Base-by-base conservation (phyloP, 169 alveolate genomes). In the Theileria parva region DNA sequence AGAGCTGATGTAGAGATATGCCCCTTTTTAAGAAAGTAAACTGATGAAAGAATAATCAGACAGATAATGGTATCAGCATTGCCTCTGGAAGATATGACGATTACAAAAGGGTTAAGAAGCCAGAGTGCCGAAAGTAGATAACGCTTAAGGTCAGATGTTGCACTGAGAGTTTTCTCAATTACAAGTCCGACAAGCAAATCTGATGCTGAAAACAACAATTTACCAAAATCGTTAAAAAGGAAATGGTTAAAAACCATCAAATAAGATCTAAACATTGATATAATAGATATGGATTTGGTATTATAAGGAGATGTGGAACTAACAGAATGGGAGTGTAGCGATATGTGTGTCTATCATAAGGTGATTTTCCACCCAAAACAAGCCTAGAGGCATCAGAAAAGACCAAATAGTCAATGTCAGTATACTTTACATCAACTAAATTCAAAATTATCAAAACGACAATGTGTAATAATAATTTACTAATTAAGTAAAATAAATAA, bases 401-500 rank as follows among this genome's bases (percentile, higher is more conserved):
- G 25, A 97, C 99, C 74, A 93, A 71, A 89, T 98, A 98, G 93
- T 98, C 99, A 59, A 97, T 91, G 84, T 98, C 99, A 51, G 99
- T 97, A 92, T 94, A 98, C 87, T 96, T 97, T 65, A 95, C 67
- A 69, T 77, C 83, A 77, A 70, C 91, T 85, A 69, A 19, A 57
- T 21, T 2, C 53, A 44, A 44, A 44, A 44, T 44, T 44, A 8
- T 44, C 2, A 44, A 44, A 44, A 44, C 30, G 30, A 74, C n/a
- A 13, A 48, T 23, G 19, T n/a, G 23, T 21, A 27, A 19, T 1
- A 44, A 44, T 44, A 44, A 44, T 4, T 44, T 11, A 44, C 1
- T 44, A 11, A 11, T 11, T 13, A 4, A n/a, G 2, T 44, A 44
- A 44, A 44, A 34, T n/a, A 53, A 25, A 27, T 37, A 67, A 77